Evolutionary conservation across 495 filamentous ascomycete species (phyloP).

Genomic region (Hypoxylon cercidicola): DNA sequence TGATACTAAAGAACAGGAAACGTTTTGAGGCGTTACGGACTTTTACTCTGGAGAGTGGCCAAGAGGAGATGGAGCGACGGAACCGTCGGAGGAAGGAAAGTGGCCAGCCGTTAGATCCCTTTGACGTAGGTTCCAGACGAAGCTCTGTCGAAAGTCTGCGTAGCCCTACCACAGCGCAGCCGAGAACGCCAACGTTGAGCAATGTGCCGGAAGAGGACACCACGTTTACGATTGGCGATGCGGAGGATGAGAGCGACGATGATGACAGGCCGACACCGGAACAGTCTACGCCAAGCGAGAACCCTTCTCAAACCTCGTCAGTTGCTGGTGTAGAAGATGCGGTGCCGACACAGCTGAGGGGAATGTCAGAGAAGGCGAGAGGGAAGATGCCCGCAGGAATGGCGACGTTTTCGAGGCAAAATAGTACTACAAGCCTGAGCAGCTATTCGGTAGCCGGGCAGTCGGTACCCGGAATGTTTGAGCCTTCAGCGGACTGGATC

Average conservation of each 20-base stretch:
- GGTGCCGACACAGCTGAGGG: constrained; percentile 86
- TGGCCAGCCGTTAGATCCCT: constrained; percentile 54
- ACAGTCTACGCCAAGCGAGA: constrained; percentile 75
- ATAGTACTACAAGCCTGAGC: constrained; percentile 84
- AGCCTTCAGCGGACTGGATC: constrained; percentile 83
- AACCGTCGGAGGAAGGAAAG: constrained; percentile 79
- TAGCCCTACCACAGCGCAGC: constrained; percentile 65
- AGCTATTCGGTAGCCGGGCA: constrained; percentile 68
- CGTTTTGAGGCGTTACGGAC: constrained; percentile 87
- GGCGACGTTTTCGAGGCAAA: constrained; percentile 86
- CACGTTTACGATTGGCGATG: constrained; percentile 88
- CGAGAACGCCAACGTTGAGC: constrained; percentile 70
- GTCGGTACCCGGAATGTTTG: constrained; percentile 69
- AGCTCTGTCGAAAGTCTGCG: constrained; percentile 78
- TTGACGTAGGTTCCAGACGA: constrained; percentile 60
- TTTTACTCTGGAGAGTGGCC: constrained; percentile 95
- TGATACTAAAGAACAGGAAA: constrained; percentile 80
- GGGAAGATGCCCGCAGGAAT: constrained; percentile 95
- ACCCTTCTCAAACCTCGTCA: constrained; percentile 76
- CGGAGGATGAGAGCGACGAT: constrained; percentile 80
- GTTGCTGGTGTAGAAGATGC: constrained; percentile 81
- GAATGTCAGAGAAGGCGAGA: constrained; percentile 97
- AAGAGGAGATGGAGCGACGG: constrained; percentile 89
- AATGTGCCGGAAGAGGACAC: constrained; percentile 83
- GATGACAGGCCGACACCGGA: constrained; percentile 74